Evolutionary conservation across 2,329 filamentous ascomycete species (phyloP).

Genomic region (Fusarium dlaminii): DNA sequence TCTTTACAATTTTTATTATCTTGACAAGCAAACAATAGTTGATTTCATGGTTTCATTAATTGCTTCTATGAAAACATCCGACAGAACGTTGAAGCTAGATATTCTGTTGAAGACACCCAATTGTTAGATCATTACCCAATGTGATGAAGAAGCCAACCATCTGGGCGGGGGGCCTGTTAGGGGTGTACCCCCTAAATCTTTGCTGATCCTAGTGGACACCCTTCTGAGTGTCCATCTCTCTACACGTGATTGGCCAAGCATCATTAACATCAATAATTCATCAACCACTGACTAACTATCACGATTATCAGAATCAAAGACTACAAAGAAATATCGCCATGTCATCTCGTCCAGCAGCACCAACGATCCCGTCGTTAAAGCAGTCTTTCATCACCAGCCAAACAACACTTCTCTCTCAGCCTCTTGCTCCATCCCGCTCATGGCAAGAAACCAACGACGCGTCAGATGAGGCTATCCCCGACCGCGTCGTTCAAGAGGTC

Average conservation of each 20-base stretch:
- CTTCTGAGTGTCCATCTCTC: neutral
- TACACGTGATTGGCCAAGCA: constrained; percentile 27
- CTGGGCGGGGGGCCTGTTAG: neutral
- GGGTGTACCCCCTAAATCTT: neutral
- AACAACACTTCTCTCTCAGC: constrained; percentile 69
- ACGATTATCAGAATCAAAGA: neutral
- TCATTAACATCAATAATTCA: neutral
- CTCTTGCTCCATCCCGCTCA: constrained; percentile 63
- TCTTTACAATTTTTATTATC: neutral
- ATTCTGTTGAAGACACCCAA: neutral
- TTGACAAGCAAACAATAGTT: neutral
- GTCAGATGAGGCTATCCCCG: constrained; percentile 53
- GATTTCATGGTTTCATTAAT: accelerated
- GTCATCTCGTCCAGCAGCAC: constrained; percentile 44
- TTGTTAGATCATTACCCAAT: neutral
- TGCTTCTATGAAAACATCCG: neutral
- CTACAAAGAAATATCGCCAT: neutral
- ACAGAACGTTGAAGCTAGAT: neutral
- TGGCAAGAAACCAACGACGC: constrained; percentile 61
- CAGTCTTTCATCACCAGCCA: constrained; percentile 70
- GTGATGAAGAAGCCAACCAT: too few relatives aligned
- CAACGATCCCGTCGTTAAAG: constrained; percentile 71
- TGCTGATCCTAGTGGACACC: neutral
- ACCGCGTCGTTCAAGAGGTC: constrained; percentile 65
- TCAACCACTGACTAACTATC: neutral